Conservation (phyloP, 345 rosid species). For the Durio zibethinus region DNA sequence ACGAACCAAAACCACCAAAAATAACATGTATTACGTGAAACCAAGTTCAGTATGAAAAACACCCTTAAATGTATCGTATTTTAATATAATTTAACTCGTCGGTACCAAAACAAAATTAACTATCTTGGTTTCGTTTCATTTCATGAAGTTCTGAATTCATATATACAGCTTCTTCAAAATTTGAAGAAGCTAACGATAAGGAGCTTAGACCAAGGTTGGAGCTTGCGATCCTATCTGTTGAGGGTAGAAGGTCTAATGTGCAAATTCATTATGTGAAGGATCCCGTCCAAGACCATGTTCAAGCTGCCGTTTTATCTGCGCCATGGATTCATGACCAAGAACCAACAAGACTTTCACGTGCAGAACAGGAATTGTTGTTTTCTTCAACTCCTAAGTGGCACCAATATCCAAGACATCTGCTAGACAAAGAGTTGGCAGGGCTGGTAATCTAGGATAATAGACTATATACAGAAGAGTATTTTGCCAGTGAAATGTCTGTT, state of each 20-base stretch:
- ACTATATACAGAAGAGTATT: constrained; percentile 83
- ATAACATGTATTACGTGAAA: too few relatives aligned
- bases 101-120: too few relatives aligned
- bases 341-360: constrained; percentile 81
- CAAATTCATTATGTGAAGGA: constrained; percentile 78
- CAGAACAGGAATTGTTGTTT: constrained; percentile 85
- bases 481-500: constrained; percentile 70
- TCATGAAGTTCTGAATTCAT: too few relatives aligned
- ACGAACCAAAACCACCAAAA: too few relatives aligned
- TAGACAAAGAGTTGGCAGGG: constrained; percentile 94
- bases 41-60: too few relatives aligned
- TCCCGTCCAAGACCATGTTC: constrained; percentile 83
- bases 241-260: constrained; percentile 95
- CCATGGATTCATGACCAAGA: constrained; percentile 77
- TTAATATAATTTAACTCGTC: too few relatives aligned
- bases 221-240: constrained; percentile 91
- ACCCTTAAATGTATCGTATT: too few relatives aligned
- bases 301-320: constrained; percentile 72
- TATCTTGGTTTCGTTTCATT: too few relatives aligned
- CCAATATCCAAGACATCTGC: constrained; percentile 98
- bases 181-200: too few relatives aligned
- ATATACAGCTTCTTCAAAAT: too few relatives aligned
- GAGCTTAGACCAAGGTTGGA: constrained; percentile 49
- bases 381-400: constrained; percentile 87
- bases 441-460: constrained; percentile 85